Conservation (phyloP, 106 monocot genomes). For the Amphibolis antarctica region DNA sequence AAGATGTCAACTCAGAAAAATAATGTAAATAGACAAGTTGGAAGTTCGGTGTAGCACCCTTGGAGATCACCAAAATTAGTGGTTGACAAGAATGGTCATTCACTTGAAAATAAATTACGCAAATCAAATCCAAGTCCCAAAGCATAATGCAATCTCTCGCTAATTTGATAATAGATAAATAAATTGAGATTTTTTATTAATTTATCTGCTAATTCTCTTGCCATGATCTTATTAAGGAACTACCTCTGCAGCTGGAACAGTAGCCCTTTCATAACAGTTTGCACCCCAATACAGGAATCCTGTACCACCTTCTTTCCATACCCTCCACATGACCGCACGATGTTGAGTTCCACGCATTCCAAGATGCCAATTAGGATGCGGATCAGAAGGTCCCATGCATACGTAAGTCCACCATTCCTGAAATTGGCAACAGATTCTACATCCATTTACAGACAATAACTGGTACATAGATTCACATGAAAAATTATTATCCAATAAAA, state of each 20-base stretch:
- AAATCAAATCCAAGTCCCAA: too few species aligned
- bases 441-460: not conserved
- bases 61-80: too few species aligned
- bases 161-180: too few species aligned
- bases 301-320: conserved; percentile 97
- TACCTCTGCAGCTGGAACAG: conserved; percentile 84
- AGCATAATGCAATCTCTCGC: too few species aligned
- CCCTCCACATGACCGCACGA: conserved; percentile 98
- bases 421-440: conserved; percentile 5
- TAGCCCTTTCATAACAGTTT: conserved; percentile 92
- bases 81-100: too few species aligned
- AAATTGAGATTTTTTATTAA: too few species aligned
- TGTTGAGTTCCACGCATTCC: conserved; percentile 99
- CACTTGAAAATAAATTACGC: too few species aligned
- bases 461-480: not conserved
- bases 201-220: too few species aligned
- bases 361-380: conserved; percentile 94
- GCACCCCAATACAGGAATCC: conserved; percentile 99
- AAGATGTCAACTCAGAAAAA: too few species aligned
- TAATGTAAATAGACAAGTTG: too few species aligned
- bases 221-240: not conserved
- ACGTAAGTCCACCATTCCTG: conserved; percentile 99
- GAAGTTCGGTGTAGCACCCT: too few species aligned
- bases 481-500: not conserved
- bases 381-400: conserved; percentile 97